Evolutionary conservation across 768 basidiomycete species (phyloP), one percentile per base, ranked within the genome.

Genomic region (Tremella yokohamensis): DNA sequence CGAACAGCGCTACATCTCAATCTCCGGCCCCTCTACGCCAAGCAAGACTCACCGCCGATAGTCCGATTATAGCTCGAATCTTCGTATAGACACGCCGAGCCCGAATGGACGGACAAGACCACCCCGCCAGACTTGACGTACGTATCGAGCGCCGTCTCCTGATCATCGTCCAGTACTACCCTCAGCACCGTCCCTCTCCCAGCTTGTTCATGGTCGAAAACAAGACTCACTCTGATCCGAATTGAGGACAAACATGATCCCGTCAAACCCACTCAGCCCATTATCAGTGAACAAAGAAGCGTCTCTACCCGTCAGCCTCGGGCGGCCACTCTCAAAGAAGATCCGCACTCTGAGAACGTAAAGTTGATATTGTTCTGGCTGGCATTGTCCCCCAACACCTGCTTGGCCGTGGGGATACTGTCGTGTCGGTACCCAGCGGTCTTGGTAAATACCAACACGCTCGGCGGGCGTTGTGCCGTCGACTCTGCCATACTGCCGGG

Each of bases 111-210:
- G 1, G 81, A 87, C 39, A 87, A 78, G 61, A 87, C 87, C 57
- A 84, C 86, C 0, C 88, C 88, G 56, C 87, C 87, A 1, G 77
- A 70, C 64, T 86, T 81, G 42, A 88, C 76, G 73, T 85, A 89
- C 12, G 67, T 81, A 59, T 85, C 82, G 54, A 89, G 80, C 0
- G 87, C 86, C 1, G 78, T 74, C 68, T 85, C 83, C 20, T 85
- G 84, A 4, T 76, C 57, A 18, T 79, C 79, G 65, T 85, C 84
- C 25, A 88, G 81, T 40, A 88, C 86, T 85, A 51, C 8, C 24
- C 44, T 58, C 16, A 52, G 52, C 20, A 22, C 25, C 26, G 24
- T 34, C 6, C 40, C 48, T 40, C 39, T 20, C 4, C 19, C 26
- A 26, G 25, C 44, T 18, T n/a, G 47, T 16, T 40, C 20, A 50